phyloP scores from a whole-genome alignment of 805 yeast species.

The Priceomyces medius region DNA sequence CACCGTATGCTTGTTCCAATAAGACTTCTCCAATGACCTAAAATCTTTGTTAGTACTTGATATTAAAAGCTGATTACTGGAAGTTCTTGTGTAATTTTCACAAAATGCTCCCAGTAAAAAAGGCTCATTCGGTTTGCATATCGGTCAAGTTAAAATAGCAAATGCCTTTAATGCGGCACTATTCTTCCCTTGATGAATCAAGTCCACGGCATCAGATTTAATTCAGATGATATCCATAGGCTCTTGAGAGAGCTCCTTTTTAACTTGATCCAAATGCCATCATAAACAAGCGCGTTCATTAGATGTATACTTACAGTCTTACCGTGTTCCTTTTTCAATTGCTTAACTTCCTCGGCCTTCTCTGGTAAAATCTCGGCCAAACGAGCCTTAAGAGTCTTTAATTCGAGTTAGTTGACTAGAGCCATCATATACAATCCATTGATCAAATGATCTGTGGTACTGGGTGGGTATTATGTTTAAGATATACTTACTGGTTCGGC shows the following conservation, averaged over 20 bases:
- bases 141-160: not conserved
- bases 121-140: not conserved
- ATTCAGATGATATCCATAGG: not conserved
- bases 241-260: not conserved
- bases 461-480: not conserved
- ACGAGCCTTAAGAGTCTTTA: conserved; percentile 82
- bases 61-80: not conserved
- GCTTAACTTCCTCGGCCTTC: conserved; percentile 87
- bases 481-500: conserved; percentile 34
- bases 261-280: not conserved
- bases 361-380: conserved; percentile 90
- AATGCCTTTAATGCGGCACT: not conserved
- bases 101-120: conserved; percentile 3
- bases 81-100: conserved; percentile 6
- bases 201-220: not conserved
- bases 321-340: conserved; percentile 89
- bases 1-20: conserved; percentile 55
- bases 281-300: not conserved
- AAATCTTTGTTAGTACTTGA: conserved; percentile 15
- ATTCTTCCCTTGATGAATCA: not conserved
- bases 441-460: not conserved
- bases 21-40: conserved; percentile 47
- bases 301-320: conserved; percentile 54
- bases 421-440: not conserved
- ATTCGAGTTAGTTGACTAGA: not conserved